A percentile compares a stretch with the other conserved stretches of the same genome.
These are phyloP conservation scores for Physcomitrium patens DNA, from an alignment of 225 moss, liverwort and hornwort genomes.

Conservation along the genomic window DNA sequence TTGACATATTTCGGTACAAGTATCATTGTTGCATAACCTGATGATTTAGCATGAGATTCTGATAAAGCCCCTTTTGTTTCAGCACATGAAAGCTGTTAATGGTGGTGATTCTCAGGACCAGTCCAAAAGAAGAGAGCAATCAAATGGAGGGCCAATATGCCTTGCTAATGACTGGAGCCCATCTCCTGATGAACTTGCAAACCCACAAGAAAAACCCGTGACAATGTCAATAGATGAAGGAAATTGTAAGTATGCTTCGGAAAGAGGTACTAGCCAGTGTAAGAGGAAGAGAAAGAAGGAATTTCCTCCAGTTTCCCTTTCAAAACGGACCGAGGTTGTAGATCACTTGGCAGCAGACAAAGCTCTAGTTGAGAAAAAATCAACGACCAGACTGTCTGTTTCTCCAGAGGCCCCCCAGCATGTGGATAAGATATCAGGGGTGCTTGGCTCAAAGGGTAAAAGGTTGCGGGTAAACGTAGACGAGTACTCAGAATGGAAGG, in stretches of 20 bases:
- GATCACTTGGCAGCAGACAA: slow-evolving; percentile 47
- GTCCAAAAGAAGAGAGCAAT: slow-evolving; percentile 51
- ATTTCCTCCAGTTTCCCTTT: slow-evolving; percentile 43
- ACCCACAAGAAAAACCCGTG: slow-evolving; percentile 45
- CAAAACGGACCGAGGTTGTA: slow-evolving; percentile 38
- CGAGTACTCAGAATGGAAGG: slow-evolving; percentile 93
- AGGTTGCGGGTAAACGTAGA: slow-evolving; percentile 85
- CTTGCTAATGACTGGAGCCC: slow-evolving; percentile 54
- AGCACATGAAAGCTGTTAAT: slow-evolving; percentile 58
- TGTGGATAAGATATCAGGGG: slow-evolving; percentile 82
- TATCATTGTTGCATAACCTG: not conserved
- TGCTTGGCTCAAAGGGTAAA: slow-evolving; percentile 87
- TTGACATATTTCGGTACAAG: not conserved
- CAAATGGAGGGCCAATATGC: slow-evolving; percentile 54
- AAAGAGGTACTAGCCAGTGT: slow-evolving; percentile 24
- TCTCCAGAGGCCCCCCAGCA: slow-evolving; percentile 75
- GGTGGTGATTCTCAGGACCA: slow-evolving; percentile 55
- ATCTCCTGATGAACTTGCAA: slow-evolving; percentile 53
- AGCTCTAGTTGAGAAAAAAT: slow-evolving; percentile 44
- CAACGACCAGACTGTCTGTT: slow-evolving; percentile 51
- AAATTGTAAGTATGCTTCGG: slow-evolving; percentile 46
- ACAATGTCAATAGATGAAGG: slow-evolving; percentile 48
- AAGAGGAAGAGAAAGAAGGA: slow-evolving; percentile 61
- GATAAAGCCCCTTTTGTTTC: slow-evolving; percentile 39
- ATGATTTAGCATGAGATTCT: slow-evolving; percentile 6